Evolutionary conservation across 192 early-diverging fungal species (phyloP).

Genomic region (Umbelopsis isabellina): DNA sequence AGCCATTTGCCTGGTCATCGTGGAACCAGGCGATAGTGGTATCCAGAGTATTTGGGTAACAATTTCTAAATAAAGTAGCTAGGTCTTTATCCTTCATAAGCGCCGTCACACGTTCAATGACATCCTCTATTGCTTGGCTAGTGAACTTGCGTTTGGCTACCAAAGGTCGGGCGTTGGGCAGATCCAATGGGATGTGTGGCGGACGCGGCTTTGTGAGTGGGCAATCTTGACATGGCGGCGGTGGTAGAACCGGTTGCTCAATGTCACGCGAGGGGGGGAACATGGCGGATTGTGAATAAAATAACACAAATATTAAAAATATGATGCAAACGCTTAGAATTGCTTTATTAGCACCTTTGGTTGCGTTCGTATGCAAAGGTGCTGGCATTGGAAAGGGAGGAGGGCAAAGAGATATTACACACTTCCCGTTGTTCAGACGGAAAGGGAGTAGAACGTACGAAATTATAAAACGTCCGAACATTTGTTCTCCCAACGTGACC

Average conservation of each 20-base stretch:
- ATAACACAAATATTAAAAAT: slow-evolving; percentile 2
- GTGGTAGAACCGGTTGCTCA: neutral
- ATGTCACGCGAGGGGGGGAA: neutral
- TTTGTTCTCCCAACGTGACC: slow-evolving; percentile 5
- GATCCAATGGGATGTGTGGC: neutral
- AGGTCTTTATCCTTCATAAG: slow-evolving; percentile 56
- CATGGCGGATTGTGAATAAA: slow-evolving; percentile 12
- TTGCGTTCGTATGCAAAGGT: neutral
- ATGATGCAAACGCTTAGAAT: neutral
- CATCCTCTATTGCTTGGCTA: slow-evolving; percentile 50
- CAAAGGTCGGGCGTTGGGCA: slow-evolving; percentile 40
- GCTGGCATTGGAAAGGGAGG: neutral
- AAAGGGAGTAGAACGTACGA: neutral
- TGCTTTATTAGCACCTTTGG: slow-evolving; percentile 5
- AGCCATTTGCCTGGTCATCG: slow-evolving; percentile 18
- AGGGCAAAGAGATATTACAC: no score
- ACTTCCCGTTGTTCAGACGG: neutral
- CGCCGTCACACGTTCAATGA: slow-evolving; percentile 35
- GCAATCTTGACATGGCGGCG: slow-evolving; percentile 15
- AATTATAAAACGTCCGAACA: neutral
- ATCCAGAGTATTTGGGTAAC: slow-evolving; percentile 71
- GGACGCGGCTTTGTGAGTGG: slow-evolving; percentile 6
- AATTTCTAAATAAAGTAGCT: slow-evolving; percentile 59
- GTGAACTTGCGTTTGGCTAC: slow-evolving; percentile 50
- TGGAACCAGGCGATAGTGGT: slow-evolving; percentile 67